These are phyloP conservation scores for Yarrowia galli DNA, from an alignment of 1,139 yeast genomes.

Conservation along the genomic window DNA sequence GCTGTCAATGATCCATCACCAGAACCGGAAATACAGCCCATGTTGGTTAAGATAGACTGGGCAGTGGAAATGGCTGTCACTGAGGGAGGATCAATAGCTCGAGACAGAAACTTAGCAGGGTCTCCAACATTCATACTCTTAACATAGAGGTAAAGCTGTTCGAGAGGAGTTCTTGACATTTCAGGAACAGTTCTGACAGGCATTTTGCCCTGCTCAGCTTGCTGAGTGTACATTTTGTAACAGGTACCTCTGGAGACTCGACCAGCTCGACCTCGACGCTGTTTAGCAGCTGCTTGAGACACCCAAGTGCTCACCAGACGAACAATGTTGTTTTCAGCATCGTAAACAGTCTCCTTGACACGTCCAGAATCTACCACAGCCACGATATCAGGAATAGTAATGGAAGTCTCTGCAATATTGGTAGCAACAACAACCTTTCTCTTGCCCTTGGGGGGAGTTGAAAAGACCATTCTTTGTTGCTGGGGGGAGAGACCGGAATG, in stretches of 20 bases:
- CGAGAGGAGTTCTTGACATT: slow-evolving; percentile 80
- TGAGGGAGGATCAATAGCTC: slow-evolving; percentile 86
- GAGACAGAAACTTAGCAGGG: slow-evolving; percentile 70
- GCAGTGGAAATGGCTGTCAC: slow-evolving; percentile 67
- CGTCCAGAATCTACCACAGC: slow-evolving; percentile 90
- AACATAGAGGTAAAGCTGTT: slow-evolving; percentile 79
- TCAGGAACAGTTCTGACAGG: slow-evolving; percentile 83
- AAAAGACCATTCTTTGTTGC: slow-evolving; percentile 83
- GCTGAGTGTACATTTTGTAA: slow-evolving; percentile 76
- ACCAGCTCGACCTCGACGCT: slow-evolving; percentile 98
- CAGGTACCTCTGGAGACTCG: slow-evolving; percentile 86
- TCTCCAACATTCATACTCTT: slow-evolving; percentile 86
- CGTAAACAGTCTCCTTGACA: slow-evolving; percentile 78
- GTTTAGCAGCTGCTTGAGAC: slow-evolving; percentile 89
- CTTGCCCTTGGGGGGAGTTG: slow-evolving; percentile 57
- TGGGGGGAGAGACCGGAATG: slow-evolving; percentile 85
- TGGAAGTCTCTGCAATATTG: slow-evolving; percentile 82
- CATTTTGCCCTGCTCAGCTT: slow-evolving; percentile 65
- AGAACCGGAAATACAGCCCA: slow-evolving; percentile 68
- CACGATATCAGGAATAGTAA: slow-evolving; percentile 92
- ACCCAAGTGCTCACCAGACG: slow-evolving; percentile 83
- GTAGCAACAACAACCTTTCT: slow-evolving; percentile 91
- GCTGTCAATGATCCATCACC: slow-evolving; percentile 73
- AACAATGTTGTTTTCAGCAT: slow-evolving; percentile 70
- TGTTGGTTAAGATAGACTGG: slow-evolving; percentile 63